Evolutionary conservation across 1,139 yeast species (phyloP).

Genomic region (Suhomyces chickasaworum): DNA sequence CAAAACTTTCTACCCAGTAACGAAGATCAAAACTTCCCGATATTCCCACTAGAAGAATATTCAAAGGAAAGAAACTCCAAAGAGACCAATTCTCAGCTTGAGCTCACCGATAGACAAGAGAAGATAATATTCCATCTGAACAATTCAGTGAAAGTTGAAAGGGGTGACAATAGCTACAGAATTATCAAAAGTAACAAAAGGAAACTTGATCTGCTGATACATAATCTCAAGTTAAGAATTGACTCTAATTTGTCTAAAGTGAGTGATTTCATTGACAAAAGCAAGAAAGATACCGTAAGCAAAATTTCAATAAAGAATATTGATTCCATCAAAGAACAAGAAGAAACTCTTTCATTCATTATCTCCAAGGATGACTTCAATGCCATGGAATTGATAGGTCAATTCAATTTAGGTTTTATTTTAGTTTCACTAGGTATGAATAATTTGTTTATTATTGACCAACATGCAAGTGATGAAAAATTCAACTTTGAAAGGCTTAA

Average conservation of each 20-base stretch:
- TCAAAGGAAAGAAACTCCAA: no score
- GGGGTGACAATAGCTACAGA: background rate
- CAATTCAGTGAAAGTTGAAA: background rate
- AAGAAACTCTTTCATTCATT: constrained; percentile 52
- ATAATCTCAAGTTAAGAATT: background rate
- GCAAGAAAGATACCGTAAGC: background rate
- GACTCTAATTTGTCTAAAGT: background rate
- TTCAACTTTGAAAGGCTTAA: constrained; percentile 78
- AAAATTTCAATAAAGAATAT: constrained; percentile 23
- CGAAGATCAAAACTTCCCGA: no score
- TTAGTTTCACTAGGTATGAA: constrained; percentile 51
- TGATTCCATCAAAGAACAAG: constrained; percentile 45
- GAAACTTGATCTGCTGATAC: background rate
- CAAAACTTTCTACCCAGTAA: no score
- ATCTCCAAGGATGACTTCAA: constrained; percentile 66
- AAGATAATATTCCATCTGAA: background rate
- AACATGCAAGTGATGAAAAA: constrained; percentile 97
- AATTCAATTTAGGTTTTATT: constrained; percentile 89
- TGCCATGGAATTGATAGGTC: constrained; percentile 81
- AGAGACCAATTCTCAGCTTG: background rate
- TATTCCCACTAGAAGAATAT: no score
- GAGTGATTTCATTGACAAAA: background rate
- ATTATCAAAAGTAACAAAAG: background rate
- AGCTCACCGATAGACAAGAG: background rate
- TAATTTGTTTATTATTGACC: constrained; percentile 86